Conservation (phyloP, 371 early-diverging fungal genomes). For the Cokeromyces recurvatus region DNA sequence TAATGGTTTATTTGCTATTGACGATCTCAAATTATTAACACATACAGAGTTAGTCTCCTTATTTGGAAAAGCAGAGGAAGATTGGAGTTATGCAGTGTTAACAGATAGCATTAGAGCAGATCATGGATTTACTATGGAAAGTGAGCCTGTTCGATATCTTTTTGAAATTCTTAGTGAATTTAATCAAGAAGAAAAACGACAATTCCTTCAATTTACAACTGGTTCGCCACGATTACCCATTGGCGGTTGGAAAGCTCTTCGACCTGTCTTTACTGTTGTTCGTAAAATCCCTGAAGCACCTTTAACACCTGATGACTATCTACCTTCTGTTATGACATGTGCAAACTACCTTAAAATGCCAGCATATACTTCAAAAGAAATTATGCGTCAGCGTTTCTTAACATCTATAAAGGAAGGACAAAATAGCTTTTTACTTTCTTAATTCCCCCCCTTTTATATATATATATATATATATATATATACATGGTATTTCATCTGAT, state of each 20-base stretch:
- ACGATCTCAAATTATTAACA: constrained; percentile 64
- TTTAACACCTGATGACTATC: constrained; percentile 69
- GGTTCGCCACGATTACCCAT: constrained; percentile 91
- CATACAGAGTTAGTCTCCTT: constrained; percentile 69
- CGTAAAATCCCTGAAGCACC: constrained; percentile 68
- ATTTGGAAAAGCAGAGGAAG: constrained; percentile 66
- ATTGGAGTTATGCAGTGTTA: constrained; percentile 78
- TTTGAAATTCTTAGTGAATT: constrained; percentile 66
- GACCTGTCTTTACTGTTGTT: constrained; percentile 86
- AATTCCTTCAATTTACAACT: constrained; percentile 86
- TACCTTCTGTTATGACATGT: constrained; percentile 97
- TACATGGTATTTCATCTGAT: too few species aligned
- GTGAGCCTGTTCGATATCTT: constrained; percentile 63
- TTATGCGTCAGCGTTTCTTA: constrained; percentile 61
- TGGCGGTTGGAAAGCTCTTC: constrained; percentile 79
- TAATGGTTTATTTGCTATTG: constrained; percentile 67
- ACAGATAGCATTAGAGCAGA: constrained; percentile 76
- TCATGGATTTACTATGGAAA: constrained; percentile 80
- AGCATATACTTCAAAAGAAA: constrained; percentile 68
- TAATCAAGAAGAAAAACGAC: constrained; percentile 58
- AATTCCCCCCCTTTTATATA: too few species aligned
- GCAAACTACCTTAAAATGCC: constrained; percentile 94
- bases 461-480: too few species aligned
- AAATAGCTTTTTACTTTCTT: constrained; percentile 79
- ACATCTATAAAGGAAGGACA: constrained; percentile 86